Percentiles rank a stretch among this genome's conserved stretches.
phyloP scores from a whole-genome alignment of 805 yeast species.

The Kuraishia cidri region DNA sequence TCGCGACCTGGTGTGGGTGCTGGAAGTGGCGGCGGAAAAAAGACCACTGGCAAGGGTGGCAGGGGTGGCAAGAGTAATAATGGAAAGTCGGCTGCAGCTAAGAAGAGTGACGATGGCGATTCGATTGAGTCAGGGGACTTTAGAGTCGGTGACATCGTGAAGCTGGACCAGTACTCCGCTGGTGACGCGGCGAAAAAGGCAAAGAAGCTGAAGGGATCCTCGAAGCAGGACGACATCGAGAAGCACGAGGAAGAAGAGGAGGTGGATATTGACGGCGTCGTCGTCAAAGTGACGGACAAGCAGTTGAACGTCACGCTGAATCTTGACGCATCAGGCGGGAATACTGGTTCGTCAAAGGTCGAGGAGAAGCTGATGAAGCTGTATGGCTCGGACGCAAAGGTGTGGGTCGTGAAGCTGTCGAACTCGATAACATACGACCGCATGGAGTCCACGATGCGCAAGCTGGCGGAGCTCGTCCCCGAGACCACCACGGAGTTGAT shows the following conservation, averaged over 20 bases:
- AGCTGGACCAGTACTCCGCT: constrained; percentile 37
- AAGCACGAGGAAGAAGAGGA: constrained; percentile 13
- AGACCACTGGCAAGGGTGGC: constrained; percentile 3
- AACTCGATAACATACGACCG: constrained; percentile 69
- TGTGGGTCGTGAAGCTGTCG: constrained; percentile 62
- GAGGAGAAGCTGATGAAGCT: constrained; percentile 43
- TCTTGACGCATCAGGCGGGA: constrained; percentile 24
- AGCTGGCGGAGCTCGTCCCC: constrained; percentile 37
- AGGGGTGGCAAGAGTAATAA: not conserved
- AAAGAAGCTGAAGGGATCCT: constrained; percentile 18
- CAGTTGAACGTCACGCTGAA: constrained; percentile 52
- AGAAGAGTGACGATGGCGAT: not conserved
- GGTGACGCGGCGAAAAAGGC: constrained; percentile 7
- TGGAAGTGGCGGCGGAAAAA: too few species aligned
- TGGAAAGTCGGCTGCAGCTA: not conserved
- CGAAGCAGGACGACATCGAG: constrained; percentile 16
- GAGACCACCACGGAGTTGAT: constrained; percentile 27
- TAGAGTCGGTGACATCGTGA: constrained; percentile 72
- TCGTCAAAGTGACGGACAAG: constrained; percentile 40
- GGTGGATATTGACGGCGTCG: constrained; percentile 49
- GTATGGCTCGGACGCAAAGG: constrained; percentile 30
- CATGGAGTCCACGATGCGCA: constrained; percentile 71
- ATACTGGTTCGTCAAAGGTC: constrained; percentile 15
- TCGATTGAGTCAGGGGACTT: constrained; percentile 39
- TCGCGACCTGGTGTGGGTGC: constrained; percentile 14